Evolutionary conservation across 2,329 filamentous ascomycete species (phyloP).

Genomic region (Arthroderma sp.): DNA sequence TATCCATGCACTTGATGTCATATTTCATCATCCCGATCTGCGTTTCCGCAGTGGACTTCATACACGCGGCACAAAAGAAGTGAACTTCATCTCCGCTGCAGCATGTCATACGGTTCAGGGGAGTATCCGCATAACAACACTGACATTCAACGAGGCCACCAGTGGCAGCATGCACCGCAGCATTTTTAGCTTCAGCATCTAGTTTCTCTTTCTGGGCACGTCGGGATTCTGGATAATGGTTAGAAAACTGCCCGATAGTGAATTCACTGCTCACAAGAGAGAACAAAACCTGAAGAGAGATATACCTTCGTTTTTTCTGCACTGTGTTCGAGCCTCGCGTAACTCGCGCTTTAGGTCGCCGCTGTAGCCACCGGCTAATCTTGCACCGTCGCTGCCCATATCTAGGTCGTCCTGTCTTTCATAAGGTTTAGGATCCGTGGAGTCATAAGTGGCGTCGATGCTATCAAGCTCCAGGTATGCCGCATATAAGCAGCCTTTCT

Average conservation of each 20-base stretch:
- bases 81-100: conserved; percentile 50
- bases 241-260: not conserved
- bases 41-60: conserved; percentile 50
- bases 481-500: not conserved
- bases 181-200: conserved; percentile 3
- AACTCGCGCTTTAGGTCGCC: conserved; percentile 19
- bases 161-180: conserved; percentile 1
- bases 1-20: conserved; percentile 57
- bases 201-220: not conserved
- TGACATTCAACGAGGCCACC: conserved; percentile 46
- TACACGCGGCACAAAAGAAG: conserved; percentile 58
- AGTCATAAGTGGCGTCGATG: conserved; percentile 1
- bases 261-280: too few species aligned
- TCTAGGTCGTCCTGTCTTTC: not conserved
- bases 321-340: conserved; percentile 19
- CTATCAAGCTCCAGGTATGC: conserved; percentile 3
- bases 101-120: conserved; percentile 54
- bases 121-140: conserved; percentile 57
- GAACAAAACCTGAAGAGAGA: not conserved
- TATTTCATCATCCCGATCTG: conserved; percentile 58
- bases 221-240: not conserved
- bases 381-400: too few species aligned
- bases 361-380: not conserved
- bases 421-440: not conserved
- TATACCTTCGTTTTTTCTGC: conserved; percentile 8